Evolutionary conservation across 164 flowering plant genomes (phyloP).

Genomic region (Saururus chinensis): DNA sequence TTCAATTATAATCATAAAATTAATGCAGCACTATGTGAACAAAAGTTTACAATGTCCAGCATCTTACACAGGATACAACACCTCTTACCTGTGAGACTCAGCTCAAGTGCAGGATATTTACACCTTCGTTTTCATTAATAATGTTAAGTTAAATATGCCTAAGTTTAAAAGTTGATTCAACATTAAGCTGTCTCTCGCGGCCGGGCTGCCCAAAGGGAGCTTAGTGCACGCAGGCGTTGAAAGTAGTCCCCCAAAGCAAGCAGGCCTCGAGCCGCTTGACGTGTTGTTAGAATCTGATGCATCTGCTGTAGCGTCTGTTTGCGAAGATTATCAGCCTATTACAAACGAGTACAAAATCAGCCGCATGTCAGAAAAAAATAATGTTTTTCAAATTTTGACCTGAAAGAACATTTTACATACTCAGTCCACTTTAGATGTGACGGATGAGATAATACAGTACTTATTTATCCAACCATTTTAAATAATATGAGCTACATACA

Average conservation of each 20-base stretch:
- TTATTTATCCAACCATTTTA: no score
- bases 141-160: background rate
- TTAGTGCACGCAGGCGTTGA: conserved; percentile 68
- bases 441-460: no score
- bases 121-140: background rate
- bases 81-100: background rate
- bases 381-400: no score
- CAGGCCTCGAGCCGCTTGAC: conserved; percentile 73
- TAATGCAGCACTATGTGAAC: background rate
- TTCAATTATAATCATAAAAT: no score
- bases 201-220: conserved; percentile 67
- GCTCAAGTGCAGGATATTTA: background rate
- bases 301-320: conserved; percentile 62
- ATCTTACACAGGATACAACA: background rate
- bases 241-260: conserved; percentile 78
- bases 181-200: conserved; percentile 46
- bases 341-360: background rate
- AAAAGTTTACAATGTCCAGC: background rate
- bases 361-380: background rate
- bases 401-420: background rate
- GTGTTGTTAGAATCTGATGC: conserved; percentile 48
- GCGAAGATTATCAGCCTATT: conserved; percentile 85
- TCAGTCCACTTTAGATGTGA: no score
- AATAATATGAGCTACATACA: no score
- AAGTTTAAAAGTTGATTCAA: background rate